A percentile compares a stretch with the other conserved stretches of the same genome.
Evolutionary conservation across 1,284 basidiomycete genomes (phyloP).

Genomic region (Austroboletus niveus): DNA sequence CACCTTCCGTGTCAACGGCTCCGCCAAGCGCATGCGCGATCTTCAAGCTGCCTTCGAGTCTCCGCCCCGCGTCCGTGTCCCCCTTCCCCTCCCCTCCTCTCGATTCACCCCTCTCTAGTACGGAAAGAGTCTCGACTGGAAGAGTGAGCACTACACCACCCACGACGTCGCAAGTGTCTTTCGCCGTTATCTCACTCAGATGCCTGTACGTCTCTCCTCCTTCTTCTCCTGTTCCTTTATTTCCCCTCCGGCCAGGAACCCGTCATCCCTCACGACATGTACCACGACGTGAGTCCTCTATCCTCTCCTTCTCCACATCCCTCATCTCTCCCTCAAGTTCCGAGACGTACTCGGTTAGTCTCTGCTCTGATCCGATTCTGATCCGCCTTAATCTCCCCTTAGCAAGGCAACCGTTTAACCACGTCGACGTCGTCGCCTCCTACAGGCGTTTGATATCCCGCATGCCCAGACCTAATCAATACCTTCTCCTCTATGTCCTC

Average conservation of each 20-base stretch:
- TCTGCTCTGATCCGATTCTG: conserved; percentile 3
- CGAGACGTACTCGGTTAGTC: conserved; percentile 73
- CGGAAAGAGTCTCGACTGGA: conserved; percentile 93
- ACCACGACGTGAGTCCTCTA: conserved; percentile 67
- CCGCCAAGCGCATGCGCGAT: conserved; percentile 93
- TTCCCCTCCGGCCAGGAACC: conserved; percentile 61
- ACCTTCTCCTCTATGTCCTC: conserved; percentile 92
- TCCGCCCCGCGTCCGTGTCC: conserved; percentile 72
- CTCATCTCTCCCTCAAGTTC: conserved; percentile 53
- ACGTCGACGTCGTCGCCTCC: conserved; percentile 66
- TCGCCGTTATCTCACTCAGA: conserved; percentile 91
- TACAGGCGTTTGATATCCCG: conserved; percentile 85
- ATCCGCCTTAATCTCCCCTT: conserved; percentile 8
- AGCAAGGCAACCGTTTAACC: conserved; percentile 66
- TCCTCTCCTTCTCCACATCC: conserved; percentile 8
- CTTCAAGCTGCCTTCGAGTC: conserved; percentile 89
- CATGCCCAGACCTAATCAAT: conserved; percentile 88
- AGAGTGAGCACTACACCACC: conserved; percentile 78
- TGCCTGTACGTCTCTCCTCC: conserved; percentile 67
- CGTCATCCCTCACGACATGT: conserved; percentile 86
- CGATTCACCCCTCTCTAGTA: conserved; percentile 52
- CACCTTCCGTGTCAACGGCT: conserved; percentile 92
- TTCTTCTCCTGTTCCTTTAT: conserved; percentile 11
- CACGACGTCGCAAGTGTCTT: conserved; percentile 98
- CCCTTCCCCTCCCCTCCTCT: not conserved